These are phyloP conservation scores for Musa troglodytarum DNA, from an alignment of 176 grass and related monocot species.

Conservation along the genomic window DNA sequence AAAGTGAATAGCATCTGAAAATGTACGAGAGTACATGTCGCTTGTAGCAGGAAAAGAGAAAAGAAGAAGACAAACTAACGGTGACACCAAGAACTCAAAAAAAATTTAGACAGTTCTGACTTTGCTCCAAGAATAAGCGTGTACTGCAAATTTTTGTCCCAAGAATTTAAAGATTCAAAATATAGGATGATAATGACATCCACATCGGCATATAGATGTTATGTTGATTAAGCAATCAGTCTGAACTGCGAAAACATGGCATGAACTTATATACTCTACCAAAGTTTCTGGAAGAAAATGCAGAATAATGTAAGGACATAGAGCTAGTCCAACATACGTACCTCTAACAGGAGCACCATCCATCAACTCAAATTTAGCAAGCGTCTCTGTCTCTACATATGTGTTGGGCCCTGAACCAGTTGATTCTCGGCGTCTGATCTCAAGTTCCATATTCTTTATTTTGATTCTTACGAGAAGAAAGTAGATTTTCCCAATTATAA, in stretches of 20 bases:
- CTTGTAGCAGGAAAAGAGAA: too few species aligned
- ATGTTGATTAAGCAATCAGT: neutral
- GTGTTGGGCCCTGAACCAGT: conserved; percentile 95
- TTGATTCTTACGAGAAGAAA: conserved; percentile 99
- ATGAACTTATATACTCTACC: neutral
- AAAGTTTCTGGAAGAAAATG: neutral
- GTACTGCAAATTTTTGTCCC: too few species aligned
- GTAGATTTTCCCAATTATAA: conserved; percentile 92
- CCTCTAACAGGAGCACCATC: conserved; percentile 98
- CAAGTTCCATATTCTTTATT: conserved; percentile 97
- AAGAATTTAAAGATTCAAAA: too few species aligned
- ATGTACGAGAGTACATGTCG: too few species aligned
- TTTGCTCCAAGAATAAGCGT: too few species aligned
- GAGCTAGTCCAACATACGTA: conserved; percentile 13
- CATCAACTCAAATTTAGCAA: conserved; percentile 99
- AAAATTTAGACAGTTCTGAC: too few species aligned
- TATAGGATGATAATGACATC: too few species aligned
- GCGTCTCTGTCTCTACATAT: conserved; percentile 99
- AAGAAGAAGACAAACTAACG: too few species aligned
- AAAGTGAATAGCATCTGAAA: too few species aligned
- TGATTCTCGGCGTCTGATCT: conserved; percentile 81
- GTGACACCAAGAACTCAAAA: neutral
- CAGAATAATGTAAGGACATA: neutral
- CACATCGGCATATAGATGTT: neutral
- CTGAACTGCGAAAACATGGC: neutral